Percentiles rank a stretch among this genome's conserved stretches.
These are phyloP conservation scores for Rhodomyrtus psidioides DNA, from an alignment of 441 rosid genomes.

Conservation along the genomic window DNA sequence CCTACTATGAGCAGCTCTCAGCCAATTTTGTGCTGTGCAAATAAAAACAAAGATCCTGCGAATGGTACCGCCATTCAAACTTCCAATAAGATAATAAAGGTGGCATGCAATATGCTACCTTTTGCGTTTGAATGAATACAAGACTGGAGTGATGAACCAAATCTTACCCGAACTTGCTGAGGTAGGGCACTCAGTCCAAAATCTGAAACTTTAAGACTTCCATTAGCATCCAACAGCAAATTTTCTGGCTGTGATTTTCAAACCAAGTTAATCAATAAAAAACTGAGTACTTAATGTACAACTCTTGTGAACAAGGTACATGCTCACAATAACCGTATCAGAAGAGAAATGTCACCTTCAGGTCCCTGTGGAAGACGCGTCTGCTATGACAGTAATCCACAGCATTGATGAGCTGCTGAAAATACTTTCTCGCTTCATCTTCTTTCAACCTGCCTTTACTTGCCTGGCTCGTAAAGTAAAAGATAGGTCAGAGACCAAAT, in stretches of 20 bases:
- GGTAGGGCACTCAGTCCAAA: slow-evolving; percentile 98
- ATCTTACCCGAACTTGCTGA: slow-evolving; percentile 95
- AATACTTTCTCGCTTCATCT: slow-evolving; percentile 90
- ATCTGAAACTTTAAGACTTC: slow-evolving; percentile 85
- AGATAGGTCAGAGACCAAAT: neutral
- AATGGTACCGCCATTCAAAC: neutral
- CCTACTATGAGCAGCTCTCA: neutral
- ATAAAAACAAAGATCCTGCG: neutral
- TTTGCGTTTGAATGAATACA: neutral
- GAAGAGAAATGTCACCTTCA: slow-evolving; percentile 44
- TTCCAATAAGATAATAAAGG: neutral
- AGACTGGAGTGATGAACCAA: neutral
- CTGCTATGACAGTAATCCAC: slow-evolving; percentile 97
- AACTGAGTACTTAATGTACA: neutral
- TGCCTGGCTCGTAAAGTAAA: slow-evolving; percentile 39
- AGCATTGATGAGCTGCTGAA: slow-evolving; percentile 94
- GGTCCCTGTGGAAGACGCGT: slow-evolving; percentile 89
- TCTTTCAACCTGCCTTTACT: slow-evolving; percentile 89
- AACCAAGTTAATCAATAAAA: neutral
- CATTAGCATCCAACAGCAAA: slow-evolving; percentile 81
- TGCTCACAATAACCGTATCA: neutral
- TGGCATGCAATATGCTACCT: neutral
- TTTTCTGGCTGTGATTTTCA: slow-evolving; percentile 77
- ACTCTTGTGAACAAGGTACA: neutral
- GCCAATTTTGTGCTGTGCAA: neutral